Base-by-base conservation (phyloP, 2,329 filamentous ascomycete genomes). In the Scytalidium lignicola region DNA sequence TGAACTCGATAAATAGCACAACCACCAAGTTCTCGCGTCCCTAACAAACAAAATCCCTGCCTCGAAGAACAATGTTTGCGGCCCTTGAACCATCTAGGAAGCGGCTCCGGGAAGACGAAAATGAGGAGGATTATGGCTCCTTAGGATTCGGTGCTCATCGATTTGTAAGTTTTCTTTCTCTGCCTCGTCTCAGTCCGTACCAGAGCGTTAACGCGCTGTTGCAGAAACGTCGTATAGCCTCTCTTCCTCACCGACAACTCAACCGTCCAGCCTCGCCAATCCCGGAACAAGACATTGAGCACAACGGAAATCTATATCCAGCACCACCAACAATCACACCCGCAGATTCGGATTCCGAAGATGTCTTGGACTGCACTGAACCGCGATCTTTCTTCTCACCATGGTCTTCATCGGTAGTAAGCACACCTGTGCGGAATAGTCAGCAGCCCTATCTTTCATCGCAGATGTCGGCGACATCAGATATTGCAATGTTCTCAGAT, bases 171-270 rank as follows among this genome's bases (percentile, higher is more conserved):
- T 37, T 51, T 18, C 19, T 22, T n/a, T 22, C 12, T 15, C 46
- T 10, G 5, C 6, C 23, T 5, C 15, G 32, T 37, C 32, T 37
- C 32, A 13, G 10, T 5, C n/a, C 10, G 6, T 37, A 13, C 29
- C 15, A 45, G n/a, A 26, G 19, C 32, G 17, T 39, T 51, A 49
- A 52, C 29, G 55, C 46, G n/a, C 32, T 17, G 32, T 22, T 23
- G 22, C 41, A 65, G 63, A 65, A 65, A 62, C 63, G 63, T 28
- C 60, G 51, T 22, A 62, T 63, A 46, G 56, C 59, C 41, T 43
- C 51, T 41, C 47, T 63, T 23, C 59, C 62, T 28, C 58, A 63
- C 47, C 60, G 59, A 46, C 59, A 58, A 26, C 23, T 51, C 4
- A 51, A 51, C 41, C 55, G 51, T 19, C 46, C 55, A 42, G 43